A percentile compares a stretch with the other conserved stretches of the same genome.
Conservation (phyloP, 1,139 yeast genomes). For the Hanseniaspora uvarum region DNA sequence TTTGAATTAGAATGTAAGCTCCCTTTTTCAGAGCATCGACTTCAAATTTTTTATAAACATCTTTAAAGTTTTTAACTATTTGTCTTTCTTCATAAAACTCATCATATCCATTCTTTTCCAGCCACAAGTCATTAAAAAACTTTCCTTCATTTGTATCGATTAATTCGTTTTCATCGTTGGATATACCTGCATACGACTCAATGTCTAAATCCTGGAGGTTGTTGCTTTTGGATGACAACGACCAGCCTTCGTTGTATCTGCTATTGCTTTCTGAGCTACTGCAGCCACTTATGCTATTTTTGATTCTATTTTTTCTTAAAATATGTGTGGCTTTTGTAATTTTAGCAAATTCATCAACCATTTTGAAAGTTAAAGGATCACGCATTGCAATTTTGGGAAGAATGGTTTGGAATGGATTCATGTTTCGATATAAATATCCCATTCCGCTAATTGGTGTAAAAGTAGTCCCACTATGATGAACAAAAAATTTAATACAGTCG, state of each 20-base stretch:
- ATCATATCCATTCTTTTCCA: slow-evolving; percentile 1
- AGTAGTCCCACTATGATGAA: slow-evolving; percentile 15
- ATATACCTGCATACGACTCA: not conserved
- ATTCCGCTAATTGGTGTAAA: slow-evolving; percentile 12
- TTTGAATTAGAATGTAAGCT: not conserved
- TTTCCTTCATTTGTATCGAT: not conserved
- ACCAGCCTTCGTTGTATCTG: not conserved
- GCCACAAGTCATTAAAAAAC: not conserved
- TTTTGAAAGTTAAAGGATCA: slow-evolving; percentile 3
- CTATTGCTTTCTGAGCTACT: not conserved
- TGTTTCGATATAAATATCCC: slow-evolving; percentile 10
- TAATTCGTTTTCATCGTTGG: not conserved
- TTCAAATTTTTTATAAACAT: not conserved
- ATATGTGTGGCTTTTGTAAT: slow-evolving; percentile 1
- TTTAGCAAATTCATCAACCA: slow-evolving; percentile 17
- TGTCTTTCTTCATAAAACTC: slow-evolving; percentile 10
- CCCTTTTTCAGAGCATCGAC: not conserved
- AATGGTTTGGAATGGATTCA: slow-evolving; percentile 15
- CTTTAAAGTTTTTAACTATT: not conserved
- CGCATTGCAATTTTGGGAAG: slow-evolving; percentile 7
- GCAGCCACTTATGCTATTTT: not conserved
- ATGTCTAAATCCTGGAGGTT: slow-evolving; percentile 1
- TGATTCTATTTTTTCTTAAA: not conserved
- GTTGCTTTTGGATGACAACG: not conserved
- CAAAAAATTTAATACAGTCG: slow-evolving; percentile 11